Conservation (phyloP, 257 asterid species). For the Lycium barbarum region DNA sequence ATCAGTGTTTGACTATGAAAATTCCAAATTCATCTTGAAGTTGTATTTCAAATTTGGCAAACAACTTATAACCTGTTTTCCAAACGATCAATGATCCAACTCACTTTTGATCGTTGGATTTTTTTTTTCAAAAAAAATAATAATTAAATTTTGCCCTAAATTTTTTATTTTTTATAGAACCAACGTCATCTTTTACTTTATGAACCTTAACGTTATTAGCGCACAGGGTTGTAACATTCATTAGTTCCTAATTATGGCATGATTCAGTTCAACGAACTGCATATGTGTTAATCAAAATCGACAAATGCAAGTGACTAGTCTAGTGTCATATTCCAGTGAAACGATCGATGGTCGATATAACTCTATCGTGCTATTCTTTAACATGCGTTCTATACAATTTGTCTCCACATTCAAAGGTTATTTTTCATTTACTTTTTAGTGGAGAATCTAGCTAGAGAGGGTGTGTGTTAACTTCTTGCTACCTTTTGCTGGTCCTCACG, state of each 20-base stretch:
- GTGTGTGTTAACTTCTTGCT: not conserved
- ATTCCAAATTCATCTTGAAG: too few relatives aligned
- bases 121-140: too few relatives aligned
- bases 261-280: slow-evolving; percentile 20
- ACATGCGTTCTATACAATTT: not conserved
- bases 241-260: not conserved
- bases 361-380: not conserved
- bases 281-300: not conserved
- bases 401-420: not conserved
- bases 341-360: not conserved
- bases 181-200: not conserved
- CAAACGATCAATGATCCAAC: too few relatives aligned
- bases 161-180: too few relatives aligned
- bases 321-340: not conserved
- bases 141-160: too few relatives aligned
- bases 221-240: not conserved
- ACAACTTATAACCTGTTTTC: too few relatives aligned
- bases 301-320: not conserved
- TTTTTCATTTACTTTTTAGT: not conserved
- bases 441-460: not conserved
- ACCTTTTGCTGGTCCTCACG: not conserved
- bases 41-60: too few relatives aligned
- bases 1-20: too few relatives aligned
- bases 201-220: not conserved
- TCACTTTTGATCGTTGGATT: too few relatives aligned